A percentile compares a stretch with the other conserved stretches of the same genome.
These are phyloP conservation scores for Torrubiella hemipterigena DNA, from an alignment of 2,329 filamentous ascomycete genomes.

Conservation along the genomic window DNA sequence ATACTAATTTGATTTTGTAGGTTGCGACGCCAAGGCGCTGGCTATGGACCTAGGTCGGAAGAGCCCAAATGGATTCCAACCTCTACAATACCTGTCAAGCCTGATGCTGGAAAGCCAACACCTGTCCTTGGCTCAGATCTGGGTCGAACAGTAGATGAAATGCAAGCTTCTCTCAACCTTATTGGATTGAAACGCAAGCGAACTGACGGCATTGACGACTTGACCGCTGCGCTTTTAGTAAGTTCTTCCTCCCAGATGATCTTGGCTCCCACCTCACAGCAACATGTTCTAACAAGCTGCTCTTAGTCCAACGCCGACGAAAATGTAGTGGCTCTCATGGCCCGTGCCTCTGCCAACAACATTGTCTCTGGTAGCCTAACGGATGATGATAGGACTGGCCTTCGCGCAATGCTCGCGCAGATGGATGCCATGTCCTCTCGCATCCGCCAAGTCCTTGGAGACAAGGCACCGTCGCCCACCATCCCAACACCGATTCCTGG, in stretches of 20 bases:
- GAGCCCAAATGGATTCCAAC: constrained; percentile 19
- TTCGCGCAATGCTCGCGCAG: constrained; percentile 36
- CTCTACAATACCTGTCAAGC: constrained; percentile 12
- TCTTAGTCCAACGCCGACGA: constrained; percentile 32
- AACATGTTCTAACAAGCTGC: constrained; percentile 8
- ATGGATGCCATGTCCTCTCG: constrained; percentile 30
- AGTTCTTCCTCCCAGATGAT: constrained; percentile 19
- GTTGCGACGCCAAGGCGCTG: constrained; percentile 24
- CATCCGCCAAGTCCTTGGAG: constrained; percentile 28
- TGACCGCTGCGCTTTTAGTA: constrained; percentile 52
- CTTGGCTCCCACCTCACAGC: too few species aligned
- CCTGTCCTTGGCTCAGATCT: constrained; percentile 19
- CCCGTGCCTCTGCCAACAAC: constrained; percentile 31
- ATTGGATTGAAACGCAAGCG: constrained; percentile 40
- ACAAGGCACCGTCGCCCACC: constrained; percentile 11
- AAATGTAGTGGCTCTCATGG: constrained; percentile 33
- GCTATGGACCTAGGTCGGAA: constrained; percentile 19
- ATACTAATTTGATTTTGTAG: constrained; percentile 9
- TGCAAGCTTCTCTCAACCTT: constrained; percentile 55
- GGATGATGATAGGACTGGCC: constrained; percentile 28
- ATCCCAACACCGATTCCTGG: constrained; percentile 7
- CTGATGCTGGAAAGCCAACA: constrained; percentile 8
- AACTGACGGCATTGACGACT: constrained; percentile 35
- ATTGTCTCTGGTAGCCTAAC: constrained; percentile 27
- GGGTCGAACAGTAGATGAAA: constrained; percentile 42